phyloP scores from a whole-genome alignment of 257 asterid species.

The Sherardia arvensis region DNA sequence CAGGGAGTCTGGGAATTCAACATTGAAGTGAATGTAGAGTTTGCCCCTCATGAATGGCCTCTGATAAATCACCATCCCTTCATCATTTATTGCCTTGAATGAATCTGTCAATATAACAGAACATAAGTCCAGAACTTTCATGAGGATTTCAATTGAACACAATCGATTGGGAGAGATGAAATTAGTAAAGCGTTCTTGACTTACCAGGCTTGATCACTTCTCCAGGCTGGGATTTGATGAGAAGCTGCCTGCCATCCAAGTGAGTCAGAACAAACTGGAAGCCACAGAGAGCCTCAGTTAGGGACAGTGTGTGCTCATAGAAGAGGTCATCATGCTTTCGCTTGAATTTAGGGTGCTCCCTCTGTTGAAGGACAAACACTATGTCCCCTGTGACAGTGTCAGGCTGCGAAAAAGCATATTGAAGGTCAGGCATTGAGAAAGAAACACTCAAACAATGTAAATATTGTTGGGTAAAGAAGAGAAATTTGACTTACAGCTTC shows the following conservation, averaged over 20 bases:
- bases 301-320: conserved; percentile 59
- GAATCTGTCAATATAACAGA: conserved; percentile 34
- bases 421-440: background rate
- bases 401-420: conserved; percentile 49
- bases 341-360: conserved; percentile 86
- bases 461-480: background rate
- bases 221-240: conserved; percentile 77
- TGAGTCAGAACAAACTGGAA: conserved; percentile 82
- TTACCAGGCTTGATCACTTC: conserved; percentile 86
- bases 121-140: background rate
- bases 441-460: too few relatives aligned
- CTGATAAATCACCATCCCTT: conserved; percentile 87
- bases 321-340: conserved; percentile 89
- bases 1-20: conserved; percentile 69
- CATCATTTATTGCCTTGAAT: conserved; percentile 79
- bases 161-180: background rate
- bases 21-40: conserved; percentile 60
- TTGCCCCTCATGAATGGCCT: conserved; percentile 80
- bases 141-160: background rate
- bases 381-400: conserved; percentile 88
- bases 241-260: conserved; percentile 78
- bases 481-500: conserved; percentile 53
- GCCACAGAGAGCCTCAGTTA: conserved; percentile 93
- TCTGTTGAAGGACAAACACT: conserved; percentile 76
- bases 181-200: background rate